Evolutionary conservation across 257 asterid genomes (phyloP), one percentile per base, ranked within the genome.

Genomic region (Przewalskia tangutica): DNA sequence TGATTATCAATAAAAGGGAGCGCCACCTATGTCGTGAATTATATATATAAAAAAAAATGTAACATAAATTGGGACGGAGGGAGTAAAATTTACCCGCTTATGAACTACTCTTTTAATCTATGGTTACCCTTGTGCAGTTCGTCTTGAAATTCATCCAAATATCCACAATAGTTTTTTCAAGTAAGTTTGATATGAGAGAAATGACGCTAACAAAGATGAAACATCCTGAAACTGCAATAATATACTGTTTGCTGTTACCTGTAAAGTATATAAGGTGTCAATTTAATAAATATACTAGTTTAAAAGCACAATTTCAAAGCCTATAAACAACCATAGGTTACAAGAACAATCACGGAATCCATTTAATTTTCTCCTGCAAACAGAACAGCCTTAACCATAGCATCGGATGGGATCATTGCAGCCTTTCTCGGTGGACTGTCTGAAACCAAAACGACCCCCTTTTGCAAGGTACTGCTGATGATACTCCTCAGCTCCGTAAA

Each of bases 341-440:
- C 51, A 78, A 66, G 16, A 50, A 4, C 34, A 62, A 53, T 17
- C 62, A 55, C 6, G 54, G 12, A 17, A 27, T 0, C 32, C 27
- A 60, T 11, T 50, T 7, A 42, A 9, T 34, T 65, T 23, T 2
- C 82, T 77, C 83, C 48, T 71, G 23, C 64, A 9, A 48, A 51
- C 38, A 65, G 6, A 27, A 18, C 8, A 2, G 36, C 38, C 58
- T 85, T 70, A 95, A 64, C 98, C 99, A 1, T 95, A 95, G 91
- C 99, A 95, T 36, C 98, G 91, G 71, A 95, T 95, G 5, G 99
- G 97, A 85, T 95, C 99, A n/a, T 89, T 94, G 90, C 98, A 95
- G 27, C 97, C 97, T 81, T 95, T 94, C 62, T 87, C 89, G 8
- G 92, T 12, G 9, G 98, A 95, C 75, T 94, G 99, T 82, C 83